phyloP scores from a whole-genome alignment of 2,329 filamentous ascomycete genomes.

The Colletotrichum chrysophilum region DNA sequence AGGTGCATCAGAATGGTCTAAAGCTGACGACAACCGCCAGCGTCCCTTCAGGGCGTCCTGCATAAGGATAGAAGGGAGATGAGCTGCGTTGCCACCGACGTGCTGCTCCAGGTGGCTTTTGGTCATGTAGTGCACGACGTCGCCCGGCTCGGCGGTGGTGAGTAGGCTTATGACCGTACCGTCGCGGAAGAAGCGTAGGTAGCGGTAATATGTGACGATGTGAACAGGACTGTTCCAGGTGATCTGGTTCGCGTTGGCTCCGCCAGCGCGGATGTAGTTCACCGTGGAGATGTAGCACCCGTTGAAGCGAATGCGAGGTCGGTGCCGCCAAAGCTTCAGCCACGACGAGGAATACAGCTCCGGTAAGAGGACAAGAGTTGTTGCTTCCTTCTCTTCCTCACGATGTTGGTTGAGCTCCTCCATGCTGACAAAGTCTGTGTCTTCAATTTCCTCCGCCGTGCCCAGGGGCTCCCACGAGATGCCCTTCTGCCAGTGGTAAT shows the following conservation, averaged over 20 bases:
- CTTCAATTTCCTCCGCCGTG: conserved; percentile 34
- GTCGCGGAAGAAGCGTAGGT: conserved; percentile 90
- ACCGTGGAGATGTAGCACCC: conserved; percentile 97
- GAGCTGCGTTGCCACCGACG: conserved; percentile 31
- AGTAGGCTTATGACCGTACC: conserved; percentile 83
- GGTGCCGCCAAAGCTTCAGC: conserved; percentile 76
- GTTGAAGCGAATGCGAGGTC: conserved; percentile 90
- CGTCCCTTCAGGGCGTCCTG: conserved; percentile 64
- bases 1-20: conserved; percentile 34
- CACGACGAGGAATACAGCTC: conserved; percentile 57
- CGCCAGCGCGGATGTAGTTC: conserved; percentile 89
- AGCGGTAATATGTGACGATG: conserved; percentile 97
- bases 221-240: conserved; percentile 86
- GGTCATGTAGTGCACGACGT: conserved; percentile 85
- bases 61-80: conserved; percentile 62
- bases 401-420: conserved; percentile 40
- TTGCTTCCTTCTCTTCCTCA: conserved; percentile 35
- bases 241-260: conserved; percentile 70
- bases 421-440: conserved; percentile 37
- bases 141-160: conserved; percentile 80
- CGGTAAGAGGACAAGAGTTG: conserved; percentile 47
- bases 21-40: conserved; percentile 44
- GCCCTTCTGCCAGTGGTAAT: conserved; percentile 75
- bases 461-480: conserved; percentile 59
- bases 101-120: conserved; percentile 67